Base-by-base conservation (phyloP, 2,329 filamentous ascomycete genomes). In the Trichoderma sp. region DNA sequence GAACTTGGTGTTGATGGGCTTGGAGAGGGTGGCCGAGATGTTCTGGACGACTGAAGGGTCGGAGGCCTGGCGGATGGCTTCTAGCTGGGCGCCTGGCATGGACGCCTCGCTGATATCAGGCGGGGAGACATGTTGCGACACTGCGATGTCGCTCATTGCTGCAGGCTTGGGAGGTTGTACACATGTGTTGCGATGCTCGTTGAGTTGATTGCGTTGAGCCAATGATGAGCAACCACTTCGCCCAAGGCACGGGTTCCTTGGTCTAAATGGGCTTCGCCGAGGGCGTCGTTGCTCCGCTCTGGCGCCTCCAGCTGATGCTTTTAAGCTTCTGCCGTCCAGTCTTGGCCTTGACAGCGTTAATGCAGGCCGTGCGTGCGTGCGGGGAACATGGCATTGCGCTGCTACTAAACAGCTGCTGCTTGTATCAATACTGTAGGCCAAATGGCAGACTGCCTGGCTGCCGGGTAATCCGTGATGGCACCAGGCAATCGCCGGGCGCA, bases 381-480 rank as follows among this genome's bases (percentile, higher is more conserved):
- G 60, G 60, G 43, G 58, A 24, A 49, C 43, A 13, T 21, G n/a
- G 10, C 21, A 21, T 47, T 10, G 19, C n/a, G 16, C 43, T 31
- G 58, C 37, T 19, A 14, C 13, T 40, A 1, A 40, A 13, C 4
- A 37, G 14, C 37, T 43, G 19, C 40, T 43, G 40, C 19, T 8
- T 43, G 27, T 27, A 4, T 27, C 27, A 4, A 27, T 27, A n/a
- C n/a, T n/a, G n/a, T n/a, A 27, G 27, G 27, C 27, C 27, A 27
- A 27, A 27, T 27, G 11, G 11, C 21, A 14, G 5, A 19, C 8
- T 27, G 27, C 27, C 27, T 27, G 24, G 27, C 62, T 65, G 62
- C 62, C 63, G 63, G 63, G 63, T 66, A 57, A 57, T 53, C 62
- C 19, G 53, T 16, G 27, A 47, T 47, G 13, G 61, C 27, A 43